phyloP scores from a whole-genome alignment of 192 early-diverging fungal species.

The Podila epicladia region DNA sequence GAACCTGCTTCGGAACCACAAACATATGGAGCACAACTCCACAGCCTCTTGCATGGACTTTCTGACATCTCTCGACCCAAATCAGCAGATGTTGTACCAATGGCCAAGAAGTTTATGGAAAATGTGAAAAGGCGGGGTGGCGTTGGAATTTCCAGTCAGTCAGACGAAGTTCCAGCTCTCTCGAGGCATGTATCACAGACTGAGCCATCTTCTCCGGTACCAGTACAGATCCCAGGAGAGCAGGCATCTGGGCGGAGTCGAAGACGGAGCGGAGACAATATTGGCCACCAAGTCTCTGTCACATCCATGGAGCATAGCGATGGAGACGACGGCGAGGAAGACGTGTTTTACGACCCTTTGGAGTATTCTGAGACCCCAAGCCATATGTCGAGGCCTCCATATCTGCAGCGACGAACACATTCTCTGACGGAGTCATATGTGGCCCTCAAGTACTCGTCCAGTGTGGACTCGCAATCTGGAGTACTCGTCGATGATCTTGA shows the following conservation, averaged over 20 bases:
- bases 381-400: conserved; percentile 26
- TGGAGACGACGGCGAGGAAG: conserved; percentile 29
- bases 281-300: background rate
- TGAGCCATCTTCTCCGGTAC: conserved; percentile 20
- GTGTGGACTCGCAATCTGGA: conserved; percentile 50
- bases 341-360: conserved; percentile 42
- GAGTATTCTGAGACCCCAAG: conserved; percentile 22
- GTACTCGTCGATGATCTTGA: conserved; percentile 25
- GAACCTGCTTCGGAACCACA: conserved; percentile 3
- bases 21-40: conserved; percentile 24
- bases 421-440: conserved; percentile 63
- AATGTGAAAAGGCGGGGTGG: conserved; percentile 27
- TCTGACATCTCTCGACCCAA: conserved; percentile 40
- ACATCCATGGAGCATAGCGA: background rate
- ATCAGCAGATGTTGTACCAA: conserved; percentile 43
- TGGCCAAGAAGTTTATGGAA: conserved; percentile 36
- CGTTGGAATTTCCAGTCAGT: background rate
- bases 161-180: too few species aligned
- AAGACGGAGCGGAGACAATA: conserved; percentile 2
- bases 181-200: conserved; percentile 4
- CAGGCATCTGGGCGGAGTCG: background rate
- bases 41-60: conserved; percentile 32
- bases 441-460: conserved; percentile 59
- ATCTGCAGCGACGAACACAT: conserved; percentile 25
- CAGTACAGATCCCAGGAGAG: conserved; percentile 28